Conservation (phyloP, 495 filamentous ascomycete genomes). For the Melanomma pulvis-pyrius region DNA sequence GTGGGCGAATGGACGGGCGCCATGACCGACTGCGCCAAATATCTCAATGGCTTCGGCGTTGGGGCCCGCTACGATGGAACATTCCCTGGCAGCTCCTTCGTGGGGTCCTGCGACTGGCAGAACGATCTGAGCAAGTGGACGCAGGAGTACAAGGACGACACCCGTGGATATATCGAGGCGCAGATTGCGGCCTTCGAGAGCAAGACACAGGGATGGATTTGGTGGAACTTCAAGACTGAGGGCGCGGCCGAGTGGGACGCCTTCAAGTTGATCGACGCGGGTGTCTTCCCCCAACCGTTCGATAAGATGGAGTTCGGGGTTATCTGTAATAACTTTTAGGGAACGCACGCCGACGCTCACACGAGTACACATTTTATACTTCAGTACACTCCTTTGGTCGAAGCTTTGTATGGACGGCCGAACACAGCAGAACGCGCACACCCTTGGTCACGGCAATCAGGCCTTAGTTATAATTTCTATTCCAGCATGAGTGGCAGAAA, state of each 20-base stretch:
- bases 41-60: conserved; percentile 67
- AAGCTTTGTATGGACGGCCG: background rate
- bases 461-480: background rate
- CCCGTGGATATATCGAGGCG: conserved; percentile 51
- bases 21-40: conserved; percentile 75
- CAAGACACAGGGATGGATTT: conserved; percentile 52
- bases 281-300: conserved; percentile 53
- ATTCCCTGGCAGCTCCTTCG: conserved; percentile 43
- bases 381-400: background rate
- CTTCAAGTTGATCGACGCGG: conserved; percentile 48
- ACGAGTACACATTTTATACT: background rate
- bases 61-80: conserved; percentile 66
- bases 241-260: conserved; percentile 54
- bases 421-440: background rate
- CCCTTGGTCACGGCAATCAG: background rate
- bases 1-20: conserved; percentile 62
- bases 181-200: conserved; percentile 51
- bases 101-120: conserved; percentile 48
- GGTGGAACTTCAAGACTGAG: conserved; percentile 59
- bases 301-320: conserved; percentile 8
- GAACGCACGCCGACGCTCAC: background rate
- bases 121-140: conserved; percentile 47
- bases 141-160: conserved; percentile 45
- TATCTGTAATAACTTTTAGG: conserved; percentile 22
- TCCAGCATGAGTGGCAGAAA: too few relatives aligned